phyloP scores from a whole-genome alignment of 1,139 yeast genomes.

The Blastobotrys illinoisensis region DNA sequence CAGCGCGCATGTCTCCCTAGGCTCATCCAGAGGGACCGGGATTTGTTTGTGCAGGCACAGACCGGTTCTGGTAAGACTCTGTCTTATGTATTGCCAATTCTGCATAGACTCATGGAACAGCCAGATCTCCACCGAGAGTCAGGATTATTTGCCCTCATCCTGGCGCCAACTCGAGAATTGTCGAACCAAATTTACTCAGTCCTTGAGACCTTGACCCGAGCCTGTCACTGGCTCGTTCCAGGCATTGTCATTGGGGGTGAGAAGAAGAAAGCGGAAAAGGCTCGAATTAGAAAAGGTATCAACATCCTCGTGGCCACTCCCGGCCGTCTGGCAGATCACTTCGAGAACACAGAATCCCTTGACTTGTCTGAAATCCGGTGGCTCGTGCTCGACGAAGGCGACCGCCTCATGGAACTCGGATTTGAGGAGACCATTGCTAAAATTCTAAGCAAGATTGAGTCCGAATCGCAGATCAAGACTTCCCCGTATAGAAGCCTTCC shows the following conservation, averaged over 20 bases:
- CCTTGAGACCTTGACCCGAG: slow-evolving; percentile 54
- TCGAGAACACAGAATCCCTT: slow-evolving; percentile 76
- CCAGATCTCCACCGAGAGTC: slow-evolving; percentile 56
- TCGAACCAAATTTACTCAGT: slow-evolving; percentile 90
- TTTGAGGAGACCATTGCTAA: slow-evolving; percentile 87
- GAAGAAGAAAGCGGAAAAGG: slow-evolving; percentile 88
- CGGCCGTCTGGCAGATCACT: slow-evolving; percentile 86
- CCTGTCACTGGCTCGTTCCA: slow-evolving; percentile 81
- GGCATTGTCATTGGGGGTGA: slow-evolving; percentile 95
- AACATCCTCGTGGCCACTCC: slow-evolving; percentile 89
- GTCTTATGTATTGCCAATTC: slow-evolving; percentile 79
- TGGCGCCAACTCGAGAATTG: slow-evolving; percentile 91
- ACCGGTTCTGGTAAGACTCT: slow-evolving; percentile 95
- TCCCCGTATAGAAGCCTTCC: slow-evolving; percentile 46
- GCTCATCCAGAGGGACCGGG: slow-evolving; percentile 47
- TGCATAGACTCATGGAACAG: slow-evolving; percentile 58
- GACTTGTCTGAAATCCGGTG: slow-evolving; percentile 71
- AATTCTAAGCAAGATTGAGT: slow-evolving; percentile 54
- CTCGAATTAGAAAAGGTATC: slow-evolving; percentile 82
- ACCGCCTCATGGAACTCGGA: slow-evolving; percentile 87
- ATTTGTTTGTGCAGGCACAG: slow-evolving; percentile 85
- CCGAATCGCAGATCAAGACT: slow-evolving; percentile 28
- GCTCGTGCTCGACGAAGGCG: slow-evolving; percentile 92
- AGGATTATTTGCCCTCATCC: slow-evolving; percentile 80
- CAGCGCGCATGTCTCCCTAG: slow-evolving; percentile 81